A percentile compares a stretch with the other conserved stretches of the same genome.
Evolutionary conservation across 768 basidiomycete species (phyloP).

Genomic region (Tylopilus rubrobrunneus): DNA sequence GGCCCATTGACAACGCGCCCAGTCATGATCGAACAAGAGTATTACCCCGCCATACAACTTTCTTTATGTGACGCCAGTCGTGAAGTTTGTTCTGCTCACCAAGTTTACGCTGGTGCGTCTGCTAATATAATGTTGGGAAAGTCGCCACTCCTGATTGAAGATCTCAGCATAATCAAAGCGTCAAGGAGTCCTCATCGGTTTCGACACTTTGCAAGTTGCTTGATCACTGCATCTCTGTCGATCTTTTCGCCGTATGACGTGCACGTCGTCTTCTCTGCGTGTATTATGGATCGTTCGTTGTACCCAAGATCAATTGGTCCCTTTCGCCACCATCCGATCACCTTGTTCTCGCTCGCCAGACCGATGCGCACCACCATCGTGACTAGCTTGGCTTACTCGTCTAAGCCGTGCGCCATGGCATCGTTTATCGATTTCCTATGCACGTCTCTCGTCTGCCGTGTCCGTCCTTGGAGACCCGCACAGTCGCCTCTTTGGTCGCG

Average conservation of each 20-base stretch:
- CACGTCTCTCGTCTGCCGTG: neutral
- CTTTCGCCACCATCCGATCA: neutral
- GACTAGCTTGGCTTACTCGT: neutral
- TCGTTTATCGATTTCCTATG: neutral
- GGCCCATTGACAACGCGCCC: neutral
- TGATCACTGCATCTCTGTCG: neutral
- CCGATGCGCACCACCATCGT: neutral
- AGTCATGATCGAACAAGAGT: neutral
- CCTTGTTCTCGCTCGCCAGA: neutral
- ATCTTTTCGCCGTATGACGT: neutral
- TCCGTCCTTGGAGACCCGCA: neutral
- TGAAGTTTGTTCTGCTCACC: too few species aligned
- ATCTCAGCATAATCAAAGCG: neutral
- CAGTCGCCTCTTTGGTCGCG: neutral
- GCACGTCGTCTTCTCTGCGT: neutral
- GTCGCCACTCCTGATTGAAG: neutral
- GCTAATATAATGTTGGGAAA: neutral
- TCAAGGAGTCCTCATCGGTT: neutral
- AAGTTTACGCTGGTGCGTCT: conserved; percentile 9
- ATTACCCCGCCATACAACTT: neutral
- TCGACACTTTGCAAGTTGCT: neutral
- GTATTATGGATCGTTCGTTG: neutral
- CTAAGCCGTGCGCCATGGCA: neutral
- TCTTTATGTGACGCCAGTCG: neutral
- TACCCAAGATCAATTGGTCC: neutral